Evolutionary conservation across 768 basidiomycete species (phyloP).

Genomic region (Psilocybe tampanensis): DNA sequence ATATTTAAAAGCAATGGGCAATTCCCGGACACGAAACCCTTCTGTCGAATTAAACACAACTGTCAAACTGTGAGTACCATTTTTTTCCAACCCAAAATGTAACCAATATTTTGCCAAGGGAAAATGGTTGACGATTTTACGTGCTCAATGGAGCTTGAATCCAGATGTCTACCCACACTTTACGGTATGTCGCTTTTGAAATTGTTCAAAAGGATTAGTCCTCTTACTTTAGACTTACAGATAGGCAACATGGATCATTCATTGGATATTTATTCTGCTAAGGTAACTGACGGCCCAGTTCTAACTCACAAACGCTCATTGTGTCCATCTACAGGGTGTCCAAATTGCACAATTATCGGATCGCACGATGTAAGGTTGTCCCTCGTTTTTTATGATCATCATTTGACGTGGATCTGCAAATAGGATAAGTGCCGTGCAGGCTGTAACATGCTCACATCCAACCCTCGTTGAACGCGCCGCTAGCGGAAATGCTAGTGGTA

Average conservation of each 20-base stretch:
- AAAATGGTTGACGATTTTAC: conserved; percentile 77
- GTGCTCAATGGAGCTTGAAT: conserved; percentile 79
- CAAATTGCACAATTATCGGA: conserved; percentile 66
- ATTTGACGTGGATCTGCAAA: conserved; percentile 6
- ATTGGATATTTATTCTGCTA: conserved; percentile 72
- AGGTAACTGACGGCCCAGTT: conserved; percentile 40
- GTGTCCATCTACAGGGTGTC: conserved; percentile 55
- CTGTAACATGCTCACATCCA: conserved; percentile 90
- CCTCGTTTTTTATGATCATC: not conserved
- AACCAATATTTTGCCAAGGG: conserved; percentile 47
- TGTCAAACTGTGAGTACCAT: conserved; percentile 70
- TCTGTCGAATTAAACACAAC: conserved; percentile 64
- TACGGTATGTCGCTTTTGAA: conserved; percentile 49
- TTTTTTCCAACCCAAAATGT: not conserved
- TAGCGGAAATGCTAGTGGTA: conserved; percentile 78
- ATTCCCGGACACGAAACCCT: conserved; percentile 68
- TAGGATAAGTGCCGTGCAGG: conserved; percentile 82
- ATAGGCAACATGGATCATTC: conserved; percentile 82
- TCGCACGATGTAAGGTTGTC: conserved; percentile 44
- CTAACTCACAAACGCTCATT: not conserved
- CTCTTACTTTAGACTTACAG: conserved; percentile 32
- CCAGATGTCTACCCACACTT: conserved; percentile 84
- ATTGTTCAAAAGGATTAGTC: not conserved
- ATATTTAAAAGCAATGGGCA: conserved; percentile 45
- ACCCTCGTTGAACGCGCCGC: conserved; percentile 71